Evolutionary conservation across 768 basidiomycete genomes (phyloP).

Genomic region (Collybiopsis luxurians): DNA sequence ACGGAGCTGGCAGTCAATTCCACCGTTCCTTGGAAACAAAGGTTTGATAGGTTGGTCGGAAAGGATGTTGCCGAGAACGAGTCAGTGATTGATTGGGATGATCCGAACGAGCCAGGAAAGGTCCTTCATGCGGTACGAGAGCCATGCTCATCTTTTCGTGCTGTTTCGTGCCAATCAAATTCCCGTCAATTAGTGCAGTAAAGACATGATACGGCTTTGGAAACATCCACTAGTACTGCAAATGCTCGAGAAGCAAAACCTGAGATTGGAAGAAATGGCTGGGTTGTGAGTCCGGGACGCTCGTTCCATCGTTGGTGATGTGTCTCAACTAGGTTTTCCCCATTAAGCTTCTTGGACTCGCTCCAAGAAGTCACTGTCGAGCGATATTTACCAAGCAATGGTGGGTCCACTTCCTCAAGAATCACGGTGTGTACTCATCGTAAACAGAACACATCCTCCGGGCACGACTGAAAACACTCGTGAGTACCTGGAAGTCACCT

Average conservation of each 20-base stretch:
- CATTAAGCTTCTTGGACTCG: conserved; percentile 65
- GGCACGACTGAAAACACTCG: conserved; percentile 63
- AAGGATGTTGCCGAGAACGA: conserved; percentile 26
- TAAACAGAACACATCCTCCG: conserved; percentile 65
- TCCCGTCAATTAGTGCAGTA: conserved; percentile 32
- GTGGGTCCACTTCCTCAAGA: conserved; percentile 42
- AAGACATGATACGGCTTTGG: conserved; percentile 69
- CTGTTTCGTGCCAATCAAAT: not conserved
- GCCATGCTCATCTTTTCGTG: not conserved
- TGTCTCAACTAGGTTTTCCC: not conserved
- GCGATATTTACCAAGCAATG: conserved; percentile 67
- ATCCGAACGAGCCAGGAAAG: conserved; percentile 54
- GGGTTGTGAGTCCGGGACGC: conserved; percentile 58
- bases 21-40: conserved; percentile 45
- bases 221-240: conserved; percentile 49
- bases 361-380: conserved; percentile 58
- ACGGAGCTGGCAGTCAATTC: conserved; percentile 58
- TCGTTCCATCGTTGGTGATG: not conserved
- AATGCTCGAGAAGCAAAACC: conserved; percentile 49
- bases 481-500: too few relatives aligned
- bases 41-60: conserved; percentile 36
- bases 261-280: conserved; percentile 64
- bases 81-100: conserved; percentile 37
- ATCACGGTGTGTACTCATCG: not conserved
- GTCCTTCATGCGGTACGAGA: conserved; percentile 41